Evolutionary conservation across 108 stramenopile species (phyloP).

Genomic region (Skeletonema menzelii): DNA sequence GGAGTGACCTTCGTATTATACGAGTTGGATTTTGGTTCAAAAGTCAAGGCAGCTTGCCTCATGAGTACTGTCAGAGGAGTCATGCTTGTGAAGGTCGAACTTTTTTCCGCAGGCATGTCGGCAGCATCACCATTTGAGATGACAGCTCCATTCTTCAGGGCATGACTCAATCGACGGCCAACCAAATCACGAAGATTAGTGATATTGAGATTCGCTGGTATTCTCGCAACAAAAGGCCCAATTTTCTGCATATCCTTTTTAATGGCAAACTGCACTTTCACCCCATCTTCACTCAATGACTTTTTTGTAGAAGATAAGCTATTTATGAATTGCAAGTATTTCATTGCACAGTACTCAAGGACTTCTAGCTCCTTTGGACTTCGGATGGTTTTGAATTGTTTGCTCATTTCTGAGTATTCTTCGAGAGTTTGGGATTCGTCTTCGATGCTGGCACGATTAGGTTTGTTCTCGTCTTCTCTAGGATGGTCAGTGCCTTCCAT

Average conservation of each 20-base stretch:
- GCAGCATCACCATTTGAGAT: not conserved
- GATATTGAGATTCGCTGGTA: constrained; percentile 65
- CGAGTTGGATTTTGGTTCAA: constrained; percentile 21
- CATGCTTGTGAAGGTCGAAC: not conserved
- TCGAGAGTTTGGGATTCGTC: constrained; percentile 20
- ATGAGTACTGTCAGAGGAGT: constrained; percentile 28
- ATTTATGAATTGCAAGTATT: constrained; percentile 24
- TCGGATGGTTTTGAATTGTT: constrained; percentile 52
- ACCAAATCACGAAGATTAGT: constrained; percentile 57
- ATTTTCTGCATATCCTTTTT: constrained; percentile 23
- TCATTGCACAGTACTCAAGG: constrained; percentile 62
- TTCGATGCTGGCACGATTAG: constrained; percentile 1
- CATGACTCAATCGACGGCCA: constrained; percentile 32
- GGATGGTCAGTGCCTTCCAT: not conserved
- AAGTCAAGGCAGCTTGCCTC: constrained; percentile 59
- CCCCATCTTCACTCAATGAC: constrained; percentile 58
- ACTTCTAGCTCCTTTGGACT: constrained; percentile 58
- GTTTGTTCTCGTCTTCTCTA: not conserved
- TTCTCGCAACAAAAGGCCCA: constrained; percentile 56
- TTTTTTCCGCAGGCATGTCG: constrained; percentile 42
- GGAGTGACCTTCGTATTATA: not conserved
- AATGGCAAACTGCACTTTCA: constrained; percentile 55
- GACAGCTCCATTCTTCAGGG: constrained; percentile 1
- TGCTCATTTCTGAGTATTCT: constrained; percentile 45
- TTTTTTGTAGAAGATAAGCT: constrained; percentile 27